Evolutionary conservation across 768 basidiomycete genomes (phyloP).

Genomic region (Kwoniella bestiolae): DNA sequence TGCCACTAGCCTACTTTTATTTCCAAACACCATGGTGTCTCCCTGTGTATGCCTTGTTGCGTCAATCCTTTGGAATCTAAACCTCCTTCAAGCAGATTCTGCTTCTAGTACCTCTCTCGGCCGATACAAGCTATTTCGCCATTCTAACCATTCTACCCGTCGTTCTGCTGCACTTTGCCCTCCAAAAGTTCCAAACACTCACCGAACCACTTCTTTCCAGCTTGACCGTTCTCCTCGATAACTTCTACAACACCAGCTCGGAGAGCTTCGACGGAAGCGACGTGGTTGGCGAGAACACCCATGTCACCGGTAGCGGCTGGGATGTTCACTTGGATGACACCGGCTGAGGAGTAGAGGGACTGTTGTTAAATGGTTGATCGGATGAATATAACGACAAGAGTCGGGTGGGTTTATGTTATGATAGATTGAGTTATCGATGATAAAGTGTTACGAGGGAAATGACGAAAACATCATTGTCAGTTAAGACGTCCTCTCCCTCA

Average conservation of each 20-base stretch:
- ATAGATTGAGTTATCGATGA: neutral
- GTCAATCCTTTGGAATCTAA: too few relatives aligned
- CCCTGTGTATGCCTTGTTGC: too few relatives aligned
- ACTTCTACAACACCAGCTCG: conserved; percentile 94
- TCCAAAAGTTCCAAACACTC: conserved; percentile 55
- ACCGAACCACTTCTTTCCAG: conserved; percentile 97
- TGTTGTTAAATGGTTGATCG: too few relatives aligned
- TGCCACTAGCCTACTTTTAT: too few relatives aligned
- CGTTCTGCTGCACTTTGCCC: too few relatives aligned
- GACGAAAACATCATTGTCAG: neutral
- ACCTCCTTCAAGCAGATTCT: too few relatives aligned
- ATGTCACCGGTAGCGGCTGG: conserved; percentile 94
- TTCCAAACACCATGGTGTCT: too few relatives aligned
- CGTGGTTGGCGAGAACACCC: conserved; percentile 99
- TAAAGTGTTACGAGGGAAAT: neutral
- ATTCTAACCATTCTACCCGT: neutral
- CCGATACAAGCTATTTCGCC: neutral
- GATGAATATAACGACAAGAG: too few relatives aligned
- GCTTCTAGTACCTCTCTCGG: neutral
- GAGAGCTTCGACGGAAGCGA: conserved; percentile 93
- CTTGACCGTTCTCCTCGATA: conserved; percentile 71
- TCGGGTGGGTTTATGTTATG: too few relatives aligned
- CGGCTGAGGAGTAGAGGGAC: conserved; percentile 87
- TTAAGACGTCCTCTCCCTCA: too few relatives aligned
- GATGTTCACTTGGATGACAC: conserved; percentile 95